phyloP scores from a whole-genome alignment of 73 alveolate species.

The Loxodes magnus region DNA sequence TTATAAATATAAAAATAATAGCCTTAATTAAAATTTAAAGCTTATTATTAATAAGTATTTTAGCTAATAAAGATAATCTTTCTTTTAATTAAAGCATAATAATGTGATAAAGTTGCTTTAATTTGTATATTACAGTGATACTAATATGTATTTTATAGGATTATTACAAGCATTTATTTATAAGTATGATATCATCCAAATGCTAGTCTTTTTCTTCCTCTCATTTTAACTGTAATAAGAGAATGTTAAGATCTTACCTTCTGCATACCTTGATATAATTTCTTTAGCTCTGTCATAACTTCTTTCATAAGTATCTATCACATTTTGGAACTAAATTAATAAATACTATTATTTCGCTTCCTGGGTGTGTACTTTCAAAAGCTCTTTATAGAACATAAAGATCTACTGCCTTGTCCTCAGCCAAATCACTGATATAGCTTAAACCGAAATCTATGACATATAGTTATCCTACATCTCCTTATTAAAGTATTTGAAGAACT shows the following conservation, averaged over 20 bases:
- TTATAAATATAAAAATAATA: too few species aligned
- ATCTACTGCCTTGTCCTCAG: slow-evolving; percentile 93
- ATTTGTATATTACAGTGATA: too few species aligned
- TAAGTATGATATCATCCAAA: too few species aligned
- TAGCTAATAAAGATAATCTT: too few species aligned
- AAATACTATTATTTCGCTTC: slow-evolving; percentile 37
- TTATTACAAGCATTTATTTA: too few species aligned
- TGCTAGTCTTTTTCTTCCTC: slow-evolving; percentile 68
- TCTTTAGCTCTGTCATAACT: slow-evolving; percentile 27
- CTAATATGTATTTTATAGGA: too few species aligned
- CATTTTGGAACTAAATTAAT: slow-evolving; percentile 30
- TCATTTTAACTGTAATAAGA: slow-evolving; percentile 44
- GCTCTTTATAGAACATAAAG: slow-evolving; percentile 88
- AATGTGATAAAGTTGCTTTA: too few species aligned
- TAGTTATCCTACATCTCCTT: slow-evolving; percentile 33
- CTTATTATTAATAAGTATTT: too few species aligned
- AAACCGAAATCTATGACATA: slow-evolving; percentile 87
- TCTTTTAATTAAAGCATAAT: too few species aligned
- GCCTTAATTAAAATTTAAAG: too few species aligned
- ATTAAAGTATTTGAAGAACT: slow-evolving; percentile 11
- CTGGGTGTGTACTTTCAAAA: slow-evolving; percentile 76
- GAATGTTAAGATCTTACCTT: too few species aligned
- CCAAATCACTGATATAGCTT: slow-evolving; percentile 41
- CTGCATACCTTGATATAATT: slow-evolving; percentile 24
- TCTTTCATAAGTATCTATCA: slow-evolving; percentile 22